Base-by-base conservation (phyloP, 2,329 filamentous ascomycete species). In the Aspergillus ruber region DNA sequence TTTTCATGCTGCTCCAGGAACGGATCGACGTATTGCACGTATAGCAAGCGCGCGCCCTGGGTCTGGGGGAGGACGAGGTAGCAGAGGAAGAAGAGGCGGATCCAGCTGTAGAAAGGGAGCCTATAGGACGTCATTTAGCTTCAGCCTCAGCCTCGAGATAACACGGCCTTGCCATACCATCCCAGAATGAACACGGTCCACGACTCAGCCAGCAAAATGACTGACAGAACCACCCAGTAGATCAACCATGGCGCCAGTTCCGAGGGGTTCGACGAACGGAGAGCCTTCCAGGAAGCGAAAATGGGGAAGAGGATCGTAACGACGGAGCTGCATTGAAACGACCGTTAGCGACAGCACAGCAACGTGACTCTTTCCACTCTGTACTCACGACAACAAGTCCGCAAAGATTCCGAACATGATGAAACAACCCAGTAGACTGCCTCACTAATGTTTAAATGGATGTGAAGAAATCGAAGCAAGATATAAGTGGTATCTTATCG, bases 51-150 rank as follows among this genome's bases (percentile, higher is more conserved):
- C 48, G 90, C 90, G 66, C 93, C 93, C 66, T 96, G 91, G n/a
- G 89, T 93, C 69, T 95, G 91, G 0, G 91, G 93, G n/a, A 95
- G 82, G 62, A 97, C 90, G 52, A 98, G 87, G 74, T 96, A 98
- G 56, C 93, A 82, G 64, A 96, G 83, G 71, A 93, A 85, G 63
- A 84, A 75, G 46, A 96, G 81, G 55, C 93, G 89, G 61, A 95
- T 76, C 80, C 90, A 96, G 58, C 88, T 81, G 73, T 96, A 98
- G 70, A 97, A 94, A 2, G 93, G 93, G 33, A 97, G 75, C 88
- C 83, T 86, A 44, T 6, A 42, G 43, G 18, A 44, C n/a, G 39
- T 42, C 10, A 21, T 13, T 42, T 25, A 20, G 18, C 18, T n/a
- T 27, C 21, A 9, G 21, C n/a, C 10, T 15, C 12, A 29, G 9